Evolutionary conservation across 495 filamentous ascomycete genomes (phyloP), one percentile per base, ranked within the genome.

Genomic region (Halenospora varia): DNA sequence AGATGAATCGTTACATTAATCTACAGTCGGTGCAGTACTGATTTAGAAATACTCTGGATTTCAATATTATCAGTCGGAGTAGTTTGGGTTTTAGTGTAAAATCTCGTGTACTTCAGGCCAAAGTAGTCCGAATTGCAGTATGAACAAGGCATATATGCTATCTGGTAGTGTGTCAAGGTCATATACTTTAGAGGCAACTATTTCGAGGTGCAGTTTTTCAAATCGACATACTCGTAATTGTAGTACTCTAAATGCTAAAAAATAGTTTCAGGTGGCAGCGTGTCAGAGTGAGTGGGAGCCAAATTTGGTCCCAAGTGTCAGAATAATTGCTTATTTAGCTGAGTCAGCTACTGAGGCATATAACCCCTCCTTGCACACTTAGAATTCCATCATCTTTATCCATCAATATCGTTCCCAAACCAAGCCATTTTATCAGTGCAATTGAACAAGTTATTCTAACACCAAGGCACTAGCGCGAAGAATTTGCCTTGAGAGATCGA

Each of bases 121-220:
- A 56, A 56, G 42, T 25, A 56, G 20, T 35, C 53, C 40, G 46
- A 8, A 51, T 57, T 57, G 45, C 26, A 18, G 15, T 51, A 57
- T 57, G 41, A 62, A 57, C 53, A 57, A 57, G 35, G 46, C 53
- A 56, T 29, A 50, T 61, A 61, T 44, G 53, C 48, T 45, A 57
- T 61, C 42, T 55, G 60, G 6, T 61, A 61, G 48, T 61, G 57
- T 61, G 53, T 57, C 45, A 61, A 61, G 25, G 59, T 39, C 22
- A 2, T 49, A 26, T 56, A 48, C 24, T 56, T 26, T 26, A 56
- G 23, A 62, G 40, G 53, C 44, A 56, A 61, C 46, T 23, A 61
- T 53, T 57, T 48, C 41, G 40, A 56, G 39, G 45, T 61, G 35
- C 35, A 61, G 40, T 61, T 15, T 56, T 61, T 57, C 53, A 61